Evolutionary conservation across 2,329 filamentous ascomycete genomes (phyloP).

Genomic region (Helicocarpus griseus): DNA sequence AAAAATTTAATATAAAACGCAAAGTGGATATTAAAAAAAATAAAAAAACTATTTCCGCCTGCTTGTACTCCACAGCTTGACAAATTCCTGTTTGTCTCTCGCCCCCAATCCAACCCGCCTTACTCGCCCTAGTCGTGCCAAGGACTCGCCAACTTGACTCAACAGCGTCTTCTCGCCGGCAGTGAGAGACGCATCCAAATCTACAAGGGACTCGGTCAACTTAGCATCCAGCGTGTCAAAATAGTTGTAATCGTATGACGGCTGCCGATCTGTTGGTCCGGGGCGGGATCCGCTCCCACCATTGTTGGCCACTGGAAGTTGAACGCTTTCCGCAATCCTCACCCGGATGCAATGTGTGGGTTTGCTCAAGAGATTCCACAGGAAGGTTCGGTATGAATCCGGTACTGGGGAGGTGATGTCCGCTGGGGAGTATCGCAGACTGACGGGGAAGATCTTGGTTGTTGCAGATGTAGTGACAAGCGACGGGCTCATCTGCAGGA

Average conservation of each 20-base stretch:
- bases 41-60: not conserved
- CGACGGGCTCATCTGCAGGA: slow-evolving; percentile 71
- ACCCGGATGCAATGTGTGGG: slow-evolving; percentile 87
- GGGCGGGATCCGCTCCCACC: slow-evolving; percentile 15
- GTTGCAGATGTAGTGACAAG: slow-evolving; percentile 57
- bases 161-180: slow-evolving; percentile 59
- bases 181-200: slow-evolving; percentile 25
- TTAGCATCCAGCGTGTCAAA: slow-evolving; percentile 35
- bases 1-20: not conserved
- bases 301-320: slow-evolving; percentile 46
- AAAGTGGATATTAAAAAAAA: not conserved
- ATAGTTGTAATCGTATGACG: slow-evolving; percentile 36
- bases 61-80: slow-evolving; percentile 51
- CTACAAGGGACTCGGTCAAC: slow-evolving; percentile 16
- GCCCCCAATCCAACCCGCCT: slow-evolving; percentile 81
- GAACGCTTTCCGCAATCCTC: slow-evolving; percentile 71
- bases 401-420: slow-evolving; percentile 89
- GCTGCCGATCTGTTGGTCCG: slow-evolving; percentile 6
- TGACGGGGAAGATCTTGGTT: slow-evolving; percentile 80
- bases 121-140: slow-evolving; percentile 78
- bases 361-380: slow-evolving; percentile 77
- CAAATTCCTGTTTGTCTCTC: slow-evolving; percentile 72
- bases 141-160: slow-evolving; percentile 70
- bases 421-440: slow-evolving; percentile 74
- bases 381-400: slow-evolving; percentile 58